Conservation (phyloP, 768 basidiomycete species). For the Chiua virens region DNA sequence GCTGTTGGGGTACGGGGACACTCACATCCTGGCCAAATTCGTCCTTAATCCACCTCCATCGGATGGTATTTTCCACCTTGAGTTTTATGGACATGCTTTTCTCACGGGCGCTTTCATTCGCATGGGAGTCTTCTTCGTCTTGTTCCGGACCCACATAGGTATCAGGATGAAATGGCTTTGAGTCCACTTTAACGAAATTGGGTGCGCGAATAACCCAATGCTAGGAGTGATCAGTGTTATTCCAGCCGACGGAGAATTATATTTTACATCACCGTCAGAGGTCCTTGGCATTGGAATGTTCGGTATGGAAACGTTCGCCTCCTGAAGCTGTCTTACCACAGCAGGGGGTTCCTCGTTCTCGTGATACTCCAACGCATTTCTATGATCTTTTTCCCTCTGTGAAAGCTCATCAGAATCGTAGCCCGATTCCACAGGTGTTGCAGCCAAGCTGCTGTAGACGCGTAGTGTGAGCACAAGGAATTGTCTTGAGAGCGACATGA, state of each 20-base stretch:
- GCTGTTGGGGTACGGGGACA: constrained; percentile 6
- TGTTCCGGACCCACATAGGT: constrained; percentile 83
- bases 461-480: constrained; percentile 16
- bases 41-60: constrained; percentile 93
- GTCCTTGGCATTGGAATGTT: constrained; percentile 81
- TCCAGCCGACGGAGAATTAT: constrained; percentile 1
- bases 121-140: constrained; percentile 60
- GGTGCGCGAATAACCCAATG: constrained; percentile 93
- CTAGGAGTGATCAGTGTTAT: constrained; percentile 28
- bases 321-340: constrained; percentile 53
- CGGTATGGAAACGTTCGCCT: constrained; percentile 79
- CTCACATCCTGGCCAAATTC: constrained; percentile 74
- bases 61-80: constrained; percentile 89
- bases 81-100: constrained; percentile 84
- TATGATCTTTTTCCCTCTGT: constrained; percentile 51
- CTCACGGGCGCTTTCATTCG: constrained; percentile 63
- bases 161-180: constrained; percentile 87
- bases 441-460: constrained; percentile 36
- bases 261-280: constrained; percentile 77
- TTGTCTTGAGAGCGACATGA: constrained; percentile 6
- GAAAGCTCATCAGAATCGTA: constrained; percentile 70
- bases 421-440: constrained; percentile 41
- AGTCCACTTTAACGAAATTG: constrained; percentile 88
- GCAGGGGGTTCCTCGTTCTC: constrained; percentile 71
- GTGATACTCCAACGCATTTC: constrained; percentile 77